These are phyloP conservation scores for Schizochytrium sp. DNA, from an alignment of 108 stramenopile species.

Conservation along the genomic window DNA sequence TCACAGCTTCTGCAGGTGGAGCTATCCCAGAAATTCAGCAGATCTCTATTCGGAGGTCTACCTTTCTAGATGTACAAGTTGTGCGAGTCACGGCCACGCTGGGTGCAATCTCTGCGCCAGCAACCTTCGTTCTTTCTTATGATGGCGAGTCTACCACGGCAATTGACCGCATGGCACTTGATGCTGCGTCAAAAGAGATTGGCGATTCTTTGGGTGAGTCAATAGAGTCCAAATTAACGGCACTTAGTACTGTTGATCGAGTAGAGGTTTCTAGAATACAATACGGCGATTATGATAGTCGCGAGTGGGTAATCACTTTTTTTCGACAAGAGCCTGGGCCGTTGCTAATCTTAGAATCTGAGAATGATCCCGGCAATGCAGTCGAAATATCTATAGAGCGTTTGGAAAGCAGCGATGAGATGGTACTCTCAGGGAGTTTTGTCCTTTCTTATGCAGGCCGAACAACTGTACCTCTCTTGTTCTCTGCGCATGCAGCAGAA, in stretches of 20 bases:
- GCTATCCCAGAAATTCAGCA: neutral
- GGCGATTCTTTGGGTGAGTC: neutral
- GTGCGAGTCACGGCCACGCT: neutral
- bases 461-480: neutral
- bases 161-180: neutral
- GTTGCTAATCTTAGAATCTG: neutral
- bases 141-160: neutral
- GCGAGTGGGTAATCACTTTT: neutral
- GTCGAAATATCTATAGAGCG: neutral
- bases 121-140: neutral
- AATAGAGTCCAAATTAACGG: neutral
- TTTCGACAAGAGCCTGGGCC: neutral
- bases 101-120: neutral
- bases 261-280: constrained; percentile 16
- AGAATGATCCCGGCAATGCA: neutral
- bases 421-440: neutral
- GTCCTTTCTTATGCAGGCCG: neutral
- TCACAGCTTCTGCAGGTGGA: neutral
- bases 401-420: neutral
- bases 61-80: neutral
- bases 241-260: neutral
- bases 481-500: neutral
- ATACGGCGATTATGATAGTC: neutral
- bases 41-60: neutral
- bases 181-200: constrained; percentile 1